Conservation (phyloP, 2,329 filamentous ascomycete genomes). For the Pochonia chlamydosporia region DNA sequence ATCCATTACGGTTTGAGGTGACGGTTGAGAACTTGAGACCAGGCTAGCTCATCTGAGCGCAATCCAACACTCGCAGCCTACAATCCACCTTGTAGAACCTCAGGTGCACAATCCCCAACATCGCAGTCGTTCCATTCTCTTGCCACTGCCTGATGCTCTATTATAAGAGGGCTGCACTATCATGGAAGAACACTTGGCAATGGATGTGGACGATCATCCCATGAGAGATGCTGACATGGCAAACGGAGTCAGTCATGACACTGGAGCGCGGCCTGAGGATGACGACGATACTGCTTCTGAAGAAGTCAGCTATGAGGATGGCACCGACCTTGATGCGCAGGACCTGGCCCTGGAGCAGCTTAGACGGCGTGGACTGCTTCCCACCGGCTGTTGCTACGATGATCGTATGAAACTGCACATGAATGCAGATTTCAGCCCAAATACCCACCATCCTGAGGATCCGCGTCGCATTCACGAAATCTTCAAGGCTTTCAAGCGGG, state of each 20-base stretch:
- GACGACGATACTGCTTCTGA: constrained; percentile 27
- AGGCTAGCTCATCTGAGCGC: too few relatives aligned
- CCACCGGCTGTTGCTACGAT: constrained; percentile 83
- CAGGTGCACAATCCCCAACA: background rate
- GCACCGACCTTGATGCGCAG: constrained; percentile 29
- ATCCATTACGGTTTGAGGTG: too few relatives aligned
- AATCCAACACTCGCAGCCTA: too few relatives aligned
- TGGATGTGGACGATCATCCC: constrained; percentile 38
- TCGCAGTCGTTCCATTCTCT: background rate
- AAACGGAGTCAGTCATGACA: constrained; percentile 17
- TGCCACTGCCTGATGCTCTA: background rate
- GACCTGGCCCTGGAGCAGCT: constrained; percentile 32
- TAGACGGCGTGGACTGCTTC: constrained; percentile 45
- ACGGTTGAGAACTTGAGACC: too few relatives aligned
- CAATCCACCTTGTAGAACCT: background rate
- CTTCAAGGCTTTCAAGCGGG: constrained; percentile 79
- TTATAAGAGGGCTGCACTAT: background rate
- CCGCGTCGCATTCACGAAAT: constrained; percentile 89
- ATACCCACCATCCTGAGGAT: constrained; percentile 88
- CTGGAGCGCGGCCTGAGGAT: constrained; percentile 15
- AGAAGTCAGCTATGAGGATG: constrained; percentile 28
- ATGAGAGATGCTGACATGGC: constrained; percentile 33
- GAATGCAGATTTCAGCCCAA: constrained; percentile 67
- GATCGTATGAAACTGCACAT: constrained; percentile 93
- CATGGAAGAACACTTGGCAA: constrained; percentile 20